Conservation (phyloP, 202 grass and related monocot species). For the Cymbopogon flexuosus region DNA sequence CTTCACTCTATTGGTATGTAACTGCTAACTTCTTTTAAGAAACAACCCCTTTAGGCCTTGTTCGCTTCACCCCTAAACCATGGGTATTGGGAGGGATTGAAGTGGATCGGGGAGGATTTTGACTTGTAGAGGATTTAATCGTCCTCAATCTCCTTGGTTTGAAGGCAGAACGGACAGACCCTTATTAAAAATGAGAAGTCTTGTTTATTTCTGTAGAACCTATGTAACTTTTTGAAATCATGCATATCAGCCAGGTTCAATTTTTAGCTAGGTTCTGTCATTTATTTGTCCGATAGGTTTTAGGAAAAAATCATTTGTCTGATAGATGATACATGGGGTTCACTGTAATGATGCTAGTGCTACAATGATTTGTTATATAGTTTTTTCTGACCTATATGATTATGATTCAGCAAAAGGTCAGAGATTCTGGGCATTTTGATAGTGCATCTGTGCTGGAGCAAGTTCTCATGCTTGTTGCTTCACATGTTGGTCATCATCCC, state of each 20-base stretch:
- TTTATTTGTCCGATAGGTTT: slow-evolving; percentile 16
- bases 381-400: slow-evolving; percentile 24
- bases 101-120: no score
- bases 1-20: neutral
- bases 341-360: neutral
- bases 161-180: no score
- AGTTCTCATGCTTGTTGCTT: slow-evolving; percentile 66
- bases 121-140: no score
- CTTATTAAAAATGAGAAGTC: neutral
- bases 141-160: no score
- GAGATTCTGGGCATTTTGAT: slow-evolving; percentile 34
- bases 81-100: no score
- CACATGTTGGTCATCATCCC: slow-evolving; percentile 59
- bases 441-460: slow-evolving; percentile 64
- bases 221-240: neutral
- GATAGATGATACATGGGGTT: neutral
- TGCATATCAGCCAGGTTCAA: neutral
- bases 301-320: neutral
- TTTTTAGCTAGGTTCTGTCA: neutral
- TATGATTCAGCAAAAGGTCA: slow-evolving; percentile 61
- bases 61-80: no score
- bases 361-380: neutral
- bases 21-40: neutral
- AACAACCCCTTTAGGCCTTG: neutral
- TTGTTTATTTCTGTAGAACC: neutral